Evolutionary conservation across 1,284 basidiomycete genomes (phyloP), one percentile per base, ranked within the genome.

Genomic region (Agroathelia rolfsii): DNA sequence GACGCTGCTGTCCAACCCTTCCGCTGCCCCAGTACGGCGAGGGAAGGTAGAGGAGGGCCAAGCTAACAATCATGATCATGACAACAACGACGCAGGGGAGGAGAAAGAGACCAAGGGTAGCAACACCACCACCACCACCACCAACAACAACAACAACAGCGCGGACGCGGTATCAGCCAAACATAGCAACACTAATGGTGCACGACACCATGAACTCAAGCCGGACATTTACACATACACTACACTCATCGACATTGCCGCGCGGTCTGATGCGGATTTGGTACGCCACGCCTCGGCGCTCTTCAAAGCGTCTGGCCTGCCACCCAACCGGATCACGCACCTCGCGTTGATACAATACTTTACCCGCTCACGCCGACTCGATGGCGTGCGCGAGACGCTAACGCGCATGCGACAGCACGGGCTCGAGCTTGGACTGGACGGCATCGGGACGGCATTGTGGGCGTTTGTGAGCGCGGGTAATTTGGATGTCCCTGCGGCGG

Each of bases 141-240:
- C n/a, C 12, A 11, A n/a, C 21, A 10, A 20, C 16, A 4, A 5
- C 21, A 4, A 9, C 12, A 12, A 18, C 24, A 9, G 15, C 14
- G 16, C 20, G 7, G n/a, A 5, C 8, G 16, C 30, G 4, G n/a
- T n/a, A n/a, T n/a, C n/a, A n/a, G n/a, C n/a, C n/a, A n/a, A n/a
- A n/a, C 40, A 34, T 13, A 23, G 41, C 17, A 21, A 28, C 10
- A 14, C 31, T 5, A 24, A 17, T 17, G 9, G 17, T 23, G 15
- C 11, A 8, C n/a, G 15, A 23, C 18, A 18, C 36, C 34, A 5
- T 38, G 43, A 16, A n/a, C n/a, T n/a, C n/a, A 39, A 53, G 17
- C 79, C 82, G 22, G 72, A 85, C 45, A 67, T 79, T 36, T 55
- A 66, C 46, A 81, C 83, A 11, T 74, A 76, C 47, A 79, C 73